These are phyloP conservation scores for Pseudogymnoascus sp. DNA, from an alignment of 2,329 filamentous ascomycete species.

Conservation along the genomic window DNA sequence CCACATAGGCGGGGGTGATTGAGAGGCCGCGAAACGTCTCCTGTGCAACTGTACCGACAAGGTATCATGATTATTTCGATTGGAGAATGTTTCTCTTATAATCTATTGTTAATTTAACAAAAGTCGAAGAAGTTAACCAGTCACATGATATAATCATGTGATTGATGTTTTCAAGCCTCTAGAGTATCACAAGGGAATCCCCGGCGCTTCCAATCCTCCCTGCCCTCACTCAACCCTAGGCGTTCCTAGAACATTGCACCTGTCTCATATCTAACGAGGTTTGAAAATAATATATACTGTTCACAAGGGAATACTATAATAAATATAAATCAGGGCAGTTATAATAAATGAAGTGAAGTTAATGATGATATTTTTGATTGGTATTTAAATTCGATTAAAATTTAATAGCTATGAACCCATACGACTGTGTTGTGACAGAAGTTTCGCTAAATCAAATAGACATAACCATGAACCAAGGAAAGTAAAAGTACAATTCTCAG, in stretches of 20 bases:
- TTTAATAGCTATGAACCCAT: background rate
- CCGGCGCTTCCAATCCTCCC: too few species aligned
- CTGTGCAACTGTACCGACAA: background rate
- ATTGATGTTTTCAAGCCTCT: background rate
- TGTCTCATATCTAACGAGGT: too few species aligned
- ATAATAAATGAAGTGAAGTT: background rate
- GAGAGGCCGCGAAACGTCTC: background rate
- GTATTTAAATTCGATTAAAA: constrained; percentile 21
- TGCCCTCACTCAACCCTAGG: too few species aligned
- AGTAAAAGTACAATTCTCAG: constrained; percentile 4
- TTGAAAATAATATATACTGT: too few species aligned
- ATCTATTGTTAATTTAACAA: background rate
- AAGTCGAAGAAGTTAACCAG: background rate
- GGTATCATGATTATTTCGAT: background rate
- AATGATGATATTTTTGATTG: constrained; percentile 42
- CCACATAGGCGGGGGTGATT: background rate
- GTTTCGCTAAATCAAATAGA: background rate
- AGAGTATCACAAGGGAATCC: background rate
- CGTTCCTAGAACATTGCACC: too few species aligned
- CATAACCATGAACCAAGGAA: background rate
- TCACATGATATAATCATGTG: constrained; percentile 1
- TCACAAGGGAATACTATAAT: background rate
- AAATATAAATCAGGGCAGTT: background rate
- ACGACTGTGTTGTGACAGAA: background rate
- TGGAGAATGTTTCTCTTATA: background rate